Evolutionary conservation across 306 rosid genomes (phyloP).

Genomic region (Glycine soja): DNA sequence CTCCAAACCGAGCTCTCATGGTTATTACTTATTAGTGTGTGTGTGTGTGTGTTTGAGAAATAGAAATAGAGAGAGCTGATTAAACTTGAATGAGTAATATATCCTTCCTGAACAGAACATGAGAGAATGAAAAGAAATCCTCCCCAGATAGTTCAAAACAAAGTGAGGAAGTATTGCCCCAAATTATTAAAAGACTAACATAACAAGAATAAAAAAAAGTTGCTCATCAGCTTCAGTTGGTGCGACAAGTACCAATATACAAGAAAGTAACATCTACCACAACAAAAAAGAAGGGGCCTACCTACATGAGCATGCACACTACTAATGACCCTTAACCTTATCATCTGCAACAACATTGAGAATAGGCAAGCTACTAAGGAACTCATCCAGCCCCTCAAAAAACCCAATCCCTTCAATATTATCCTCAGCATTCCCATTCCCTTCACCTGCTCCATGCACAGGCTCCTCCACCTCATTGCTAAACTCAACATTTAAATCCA

Average conservation of each 20-base stretch:
- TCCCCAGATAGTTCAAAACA: conserved; percentile 28
- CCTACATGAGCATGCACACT: conserved; percentile 29
- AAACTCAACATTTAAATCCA: conserved; percentile 97
- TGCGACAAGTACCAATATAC: conserved; percentile 39
- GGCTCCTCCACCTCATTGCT: conserved; percentile 92
- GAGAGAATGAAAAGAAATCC: conserved; percentile 6
- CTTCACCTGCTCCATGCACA: conserved; percentile 44
- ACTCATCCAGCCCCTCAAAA: conserved; percentile 98
- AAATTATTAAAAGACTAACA: conserved; percentile 41
- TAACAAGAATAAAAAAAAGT: conserved; percentile 31
- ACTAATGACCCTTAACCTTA: conserved; percentile 77
- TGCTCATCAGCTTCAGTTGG: conserved; percentile 25
- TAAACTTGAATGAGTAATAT: conserved; percentile 20
- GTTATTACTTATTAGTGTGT: neutral
- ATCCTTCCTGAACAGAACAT: conserved; percentile 37
- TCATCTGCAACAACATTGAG: conserved; percentile 87
- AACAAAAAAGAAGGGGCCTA: conserved; percentile 42
- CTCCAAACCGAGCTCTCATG: conserved; percentile 1
- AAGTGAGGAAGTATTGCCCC: conserved; percentile 40
- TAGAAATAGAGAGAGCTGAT: neutral
- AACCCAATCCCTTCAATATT: conserved; percentile 86
- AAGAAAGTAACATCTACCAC: conserved; percentile 51
- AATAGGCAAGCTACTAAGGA: conserved; percentile 85
- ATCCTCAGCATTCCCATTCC: conserved; percentile 58
- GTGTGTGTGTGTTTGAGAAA: neutral